Base-by-base conservation (phyloP, 176 grass and related monocot species). In the Avena insularis region DNA sequence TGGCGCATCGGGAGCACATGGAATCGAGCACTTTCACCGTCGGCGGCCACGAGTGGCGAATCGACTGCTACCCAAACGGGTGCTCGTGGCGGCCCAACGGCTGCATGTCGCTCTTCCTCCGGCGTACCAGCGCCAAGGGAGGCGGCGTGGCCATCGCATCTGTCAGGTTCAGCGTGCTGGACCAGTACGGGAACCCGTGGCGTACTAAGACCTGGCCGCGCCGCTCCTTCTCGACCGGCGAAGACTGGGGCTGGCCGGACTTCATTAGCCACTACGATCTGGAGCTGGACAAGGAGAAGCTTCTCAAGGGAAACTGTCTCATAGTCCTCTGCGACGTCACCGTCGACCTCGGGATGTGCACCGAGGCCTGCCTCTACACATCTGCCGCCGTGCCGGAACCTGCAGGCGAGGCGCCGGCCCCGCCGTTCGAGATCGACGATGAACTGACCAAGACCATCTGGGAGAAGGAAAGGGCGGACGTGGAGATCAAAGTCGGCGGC, bases 31-130 rank as follows among this genome's bases (percentile, higher is more conserved):
- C 20, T 5, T 73, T 73, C 71, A 25, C 43, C 20, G 71, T 74
- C 71, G 71, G 71, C n/a, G 71, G 71, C 45, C 71, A 74, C n/a
- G 71, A 49, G 20, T 74, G 71, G 71, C 71, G 20, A 0, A 74
- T 74, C 71, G 71, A 74, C 11, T 74, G 71, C 43, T 74, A 74
- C 71, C 71, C 71, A 3, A 74, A 74, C 71, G 21, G 71, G 43
- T 74, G 43, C 71, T 20, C n/a, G 43, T 49, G 48, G 43, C 43
- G 43, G 13, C 71, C 45, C 71, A 49, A 12, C 71, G 45, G 71
- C 45, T 74, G n/a, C 15, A 1, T 74, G 43, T 48, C 71, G 20
- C 71, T 74, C 43, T 74, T 74, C 71, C 71, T 74, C 71, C 71
- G 45, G 11, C 71, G 71, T 13, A 74, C 71, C 68, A n/a, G 71